Conservation (phyloP, 179 eudicot species). For the Spinacia oleracea region DNA sequence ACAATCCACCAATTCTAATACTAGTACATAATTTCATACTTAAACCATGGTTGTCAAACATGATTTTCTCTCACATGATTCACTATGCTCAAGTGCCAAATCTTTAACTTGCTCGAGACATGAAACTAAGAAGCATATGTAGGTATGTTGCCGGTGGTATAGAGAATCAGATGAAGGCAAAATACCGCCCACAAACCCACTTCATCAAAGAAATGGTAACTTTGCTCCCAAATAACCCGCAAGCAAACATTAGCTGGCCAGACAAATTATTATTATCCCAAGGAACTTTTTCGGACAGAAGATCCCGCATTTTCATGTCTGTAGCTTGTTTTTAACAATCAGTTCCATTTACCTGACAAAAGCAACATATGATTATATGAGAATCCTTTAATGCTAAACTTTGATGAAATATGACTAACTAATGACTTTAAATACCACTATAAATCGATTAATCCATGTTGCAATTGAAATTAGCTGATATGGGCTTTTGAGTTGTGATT, state of each 20-base stretch:
- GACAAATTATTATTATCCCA: neutral
- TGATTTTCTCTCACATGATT: neutral
- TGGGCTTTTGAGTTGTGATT: neutral
- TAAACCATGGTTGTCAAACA: neutral
- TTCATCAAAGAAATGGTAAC: neutral
- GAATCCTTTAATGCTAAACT: neutral
- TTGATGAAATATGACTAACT: neutral
- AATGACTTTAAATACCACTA: neutral
- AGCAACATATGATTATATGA: neutral
- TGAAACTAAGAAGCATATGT: neutral
- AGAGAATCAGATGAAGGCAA: neutral
- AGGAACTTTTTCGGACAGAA: neutral
- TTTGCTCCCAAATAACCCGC: neutral
- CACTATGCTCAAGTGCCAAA: neutral
- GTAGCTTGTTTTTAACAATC: neutral
- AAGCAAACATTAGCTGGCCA: neutral
- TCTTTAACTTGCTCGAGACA: neutral
- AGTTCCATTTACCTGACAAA: neutral
- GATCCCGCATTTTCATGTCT: neutral
- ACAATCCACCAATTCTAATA: neutral
- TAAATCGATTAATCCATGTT: neutral
- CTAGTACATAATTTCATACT: neutral
- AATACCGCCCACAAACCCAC: neutral
- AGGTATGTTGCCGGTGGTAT: neutral
- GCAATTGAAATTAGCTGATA: neutral